These are phyloP conservation scores for Solanum ossicruentum DNA, from an alignment of 257 asterid genomes.

Conservation along the genomic window DNA sequence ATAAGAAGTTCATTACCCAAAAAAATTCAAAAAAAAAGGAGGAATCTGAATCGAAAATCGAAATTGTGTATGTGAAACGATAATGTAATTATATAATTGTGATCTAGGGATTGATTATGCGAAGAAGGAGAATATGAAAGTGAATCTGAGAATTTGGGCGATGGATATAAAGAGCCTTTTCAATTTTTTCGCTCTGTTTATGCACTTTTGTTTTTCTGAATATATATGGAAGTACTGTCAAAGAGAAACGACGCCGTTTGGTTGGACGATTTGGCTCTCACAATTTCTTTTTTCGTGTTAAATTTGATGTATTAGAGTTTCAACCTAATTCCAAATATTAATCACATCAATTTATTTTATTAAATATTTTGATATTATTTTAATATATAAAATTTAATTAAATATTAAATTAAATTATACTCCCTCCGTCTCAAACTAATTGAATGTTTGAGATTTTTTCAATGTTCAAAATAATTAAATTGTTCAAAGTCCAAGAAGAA, in stretches of 20 bases:
- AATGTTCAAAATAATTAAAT: too few species aligned
- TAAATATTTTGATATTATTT: too few species aligned
- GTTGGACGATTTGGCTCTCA: neutral
- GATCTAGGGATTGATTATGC: neutral
- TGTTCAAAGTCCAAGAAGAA: too few species aligned
- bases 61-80: neutral
- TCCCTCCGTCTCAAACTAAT: too few species aligned
- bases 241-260: neutral
- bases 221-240: neutral
- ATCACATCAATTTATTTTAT: too few species aligned
- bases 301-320: too few species aligned
- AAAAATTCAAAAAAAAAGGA: neutral
- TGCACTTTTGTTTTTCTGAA: neutral
- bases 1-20: neutral
- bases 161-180: neutral
- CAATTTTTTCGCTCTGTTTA: neutral
- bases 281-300: too few species aligned
- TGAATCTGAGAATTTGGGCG: neutral
- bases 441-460: too few species aligned
- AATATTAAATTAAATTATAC: too few species aligned
- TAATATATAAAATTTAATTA: too few species aligned
- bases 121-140: neutral
- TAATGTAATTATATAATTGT: neutral
- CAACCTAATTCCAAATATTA: too few species aligned
- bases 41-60: neutral